Evolutionary conservation across 2,329 filamentous ascomycete genomes (phyloP).

Genomic region (Paramyrothecium roridum): DNA sequence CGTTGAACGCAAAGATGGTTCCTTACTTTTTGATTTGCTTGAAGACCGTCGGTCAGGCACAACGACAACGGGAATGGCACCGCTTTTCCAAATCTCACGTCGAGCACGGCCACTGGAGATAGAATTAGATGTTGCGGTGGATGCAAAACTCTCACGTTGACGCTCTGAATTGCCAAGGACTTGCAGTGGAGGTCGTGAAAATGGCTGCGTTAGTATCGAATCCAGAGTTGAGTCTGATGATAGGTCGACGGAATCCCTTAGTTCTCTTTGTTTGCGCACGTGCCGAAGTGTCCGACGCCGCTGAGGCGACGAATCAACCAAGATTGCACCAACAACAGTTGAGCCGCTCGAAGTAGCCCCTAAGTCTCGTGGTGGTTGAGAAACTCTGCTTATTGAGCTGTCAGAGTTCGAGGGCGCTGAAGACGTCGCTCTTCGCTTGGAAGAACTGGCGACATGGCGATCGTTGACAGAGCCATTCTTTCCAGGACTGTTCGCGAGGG

Average conservation of each 20-base stretch:
- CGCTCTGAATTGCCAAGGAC: not conserved
- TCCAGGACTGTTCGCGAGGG: conserved; percentile 39
- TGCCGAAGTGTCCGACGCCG: conserved; percentile 57
- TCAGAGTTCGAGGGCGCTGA: conserved; percentile 33
- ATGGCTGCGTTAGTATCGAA: conserved; percentile 5
- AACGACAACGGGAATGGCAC: conserved; percentile 60
- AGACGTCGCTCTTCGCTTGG: conserved; percentile 16
- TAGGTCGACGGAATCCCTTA: conserved; percentile 40
- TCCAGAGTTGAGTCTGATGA: conserved; percentile 9
- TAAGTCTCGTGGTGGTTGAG: conserved; percentile 48
- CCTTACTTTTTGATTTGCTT: conserved; percentile 43
- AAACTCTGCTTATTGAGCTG: conserved; percentile 37
- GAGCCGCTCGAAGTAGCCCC: conserved; percentile 54
- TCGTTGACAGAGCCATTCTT: not conserved
- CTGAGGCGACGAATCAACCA: conserved; percentile 45
- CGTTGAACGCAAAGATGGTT: conserved; percentile 58
- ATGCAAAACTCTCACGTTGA: conserved; percentile 41
- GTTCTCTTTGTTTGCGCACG: conserved; percentile 50
- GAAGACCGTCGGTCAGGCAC: conserved; percentile 58
- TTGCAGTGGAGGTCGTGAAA: not conserved
- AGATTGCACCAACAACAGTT: conserved; percentile 55
- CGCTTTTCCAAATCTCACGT: conserved; percentile 56
- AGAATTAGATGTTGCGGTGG: conserved; percentile 45
- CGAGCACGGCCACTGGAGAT: conserved; percentile 52
- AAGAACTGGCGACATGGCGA: conserved; percentile 10